These are phyloP conservation scores for Linnemannia hyalina DNA, from an alignment of 192 early-diverging fungal species.

Conservation along the genomic window DNA sequence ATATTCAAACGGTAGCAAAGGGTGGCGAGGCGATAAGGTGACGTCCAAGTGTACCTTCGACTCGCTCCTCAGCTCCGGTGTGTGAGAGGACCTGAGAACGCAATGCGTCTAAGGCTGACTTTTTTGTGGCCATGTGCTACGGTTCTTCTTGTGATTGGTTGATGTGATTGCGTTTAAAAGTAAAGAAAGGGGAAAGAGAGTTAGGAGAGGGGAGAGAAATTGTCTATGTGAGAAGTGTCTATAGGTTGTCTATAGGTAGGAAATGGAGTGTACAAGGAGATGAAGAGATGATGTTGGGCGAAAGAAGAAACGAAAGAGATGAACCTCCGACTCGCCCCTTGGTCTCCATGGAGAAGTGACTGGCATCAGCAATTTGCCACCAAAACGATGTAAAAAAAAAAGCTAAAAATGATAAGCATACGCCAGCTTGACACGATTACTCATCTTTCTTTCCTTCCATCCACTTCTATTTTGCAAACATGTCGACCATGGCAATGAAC, in stretches of 20 bases:
- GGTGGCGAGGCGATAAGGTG: background rate
- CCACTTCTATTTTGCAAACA: slow-evolving; percentile 11
- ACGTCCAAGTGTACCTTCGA: slow-evolving; percentile 57
- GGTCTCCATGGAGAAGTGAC: background rate
- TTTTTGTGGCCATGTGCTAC: slow-evolving; percentile 32
- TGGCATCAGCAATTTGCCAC: background rate
- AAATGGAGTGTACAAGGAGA: background rate
- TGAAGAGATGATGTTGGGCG: background rate
- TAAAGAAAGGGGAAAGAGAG: background rate
- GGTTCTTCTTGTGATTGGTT: background rate
- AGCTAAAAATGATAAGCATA: background rate
- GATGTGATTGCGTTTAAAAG: background rate
- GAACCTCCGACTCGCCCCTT: background rate
- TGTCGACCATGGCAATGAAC: slow-evolving; percentile 39
- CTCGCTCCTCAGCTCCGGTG: slow-evolving; percentile 71
- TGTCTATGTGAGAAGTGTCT: background rate
- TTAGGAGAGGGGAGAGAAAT: background rate
- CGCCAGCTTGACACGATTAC: background rate
- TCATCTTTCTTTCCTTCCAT: slow-evolving; percentile 18
- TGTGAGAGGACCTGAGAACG: slow-evolving; percentile 62
- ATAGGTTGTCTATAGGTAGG: background rate
- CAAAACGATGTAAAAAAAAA: slow-evolving; percentile 13
- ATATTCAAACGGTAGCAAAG: background rate
- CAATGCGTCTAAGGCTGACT: slow-evolving; percentile 58
- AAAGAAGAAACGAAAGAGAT: background rate